Evolutionary conservation across 2,329 filamentous ascomycete species (phyloP).

Genomic region (Ophiostoma ips): DNA sequence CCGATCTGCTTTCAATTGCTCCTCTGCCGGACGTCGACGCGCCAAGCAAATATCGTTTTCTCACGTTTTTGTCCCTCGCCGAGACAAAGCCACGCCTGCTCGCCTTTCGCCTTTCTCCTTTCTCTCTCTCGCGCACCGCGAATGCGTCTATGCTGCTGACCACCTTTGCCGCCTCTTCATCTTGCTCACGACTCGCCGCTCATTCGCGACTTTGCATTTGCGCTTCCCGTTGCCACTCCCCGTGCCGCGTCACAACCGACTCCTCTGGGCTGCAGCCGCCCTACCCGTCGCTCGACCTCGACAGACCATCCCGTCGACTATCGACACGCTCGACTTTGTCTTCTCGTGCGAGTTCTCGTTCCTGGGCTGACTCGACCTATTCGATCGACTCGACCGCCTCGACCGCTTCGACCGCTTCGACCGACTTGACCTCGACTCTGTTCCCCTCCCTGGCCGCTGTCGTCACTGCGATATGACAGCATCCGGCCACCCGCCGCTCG

Average conservation of each 20-base stretch:
- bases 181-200: background rate
- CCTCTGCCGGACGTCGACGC: background rate
- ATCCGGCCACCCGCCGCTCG: background rate
- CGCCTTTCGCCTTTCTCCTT: no score
- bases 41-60: background rate
- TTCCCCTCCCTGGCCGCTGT: background rate
- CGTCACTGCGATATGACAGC: constrained; percentile 2
- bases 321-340: background rate
- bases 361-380: background rate
- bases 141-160: constrained; percentile 1
- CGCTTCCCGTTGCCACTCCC: background rate
- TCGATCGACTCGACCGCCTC: no score
- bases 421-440: background rate
- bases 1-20: background rate
- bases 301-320: background rate
- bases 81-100: background rate
- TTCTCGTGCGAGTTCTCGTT: background rate
- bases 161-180: background rate
- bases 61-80: background rate
- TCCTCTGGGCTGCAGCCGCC: background rate
- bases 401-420: no score
- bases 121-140: background rate
- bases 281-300: background rate
- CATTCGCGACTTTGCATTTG: background rate
- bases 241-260: background rate